Evolutionary conservation across 208 protist genomes (phyloP).

Genomic region (Porcisia hertigi): DNA sequence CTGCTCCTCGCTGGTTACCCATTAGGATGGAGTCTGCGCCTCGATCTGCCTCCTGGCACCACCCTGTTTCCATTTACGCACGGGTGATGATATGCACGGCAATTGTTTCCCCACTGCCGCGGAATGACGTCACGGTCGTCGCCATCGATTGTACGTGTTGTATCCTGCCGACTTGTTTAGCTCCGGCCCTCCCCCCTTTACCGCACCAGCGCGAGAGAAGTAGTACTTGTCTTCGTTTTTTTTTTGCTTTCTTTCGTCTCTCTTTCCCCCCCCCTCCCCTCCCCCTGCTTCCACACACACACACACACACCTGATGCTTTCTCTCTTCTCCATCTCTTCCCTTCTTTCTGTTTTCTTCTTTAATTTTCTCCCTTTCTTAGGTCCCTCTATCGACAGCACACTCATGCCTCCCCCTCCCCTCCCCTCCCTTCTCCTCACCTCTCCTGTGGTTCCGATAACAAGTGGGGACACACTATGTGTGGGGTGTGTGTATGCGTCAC

Average conservation of each 20-base stretch:
- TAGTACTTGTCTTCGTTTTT: neutral
- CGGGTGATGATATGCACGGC: neutral
- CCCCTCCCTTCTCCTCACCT: no score
- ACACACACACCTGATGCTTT: no score
- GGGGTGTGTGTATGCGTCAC: no score
- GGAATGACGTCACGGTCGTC: neutral
- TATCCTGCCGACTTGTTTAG: neutral
- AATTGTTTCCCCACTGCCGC: neutral
- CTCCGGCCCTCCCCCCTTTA: neutral
- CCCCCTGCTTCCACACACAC: no score
- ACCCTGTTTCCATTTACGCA: neutral
- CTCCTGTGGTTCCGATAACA: no score
- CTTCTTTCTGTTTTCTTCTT: conserved; percentile 2
- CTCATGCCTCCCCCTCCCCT: no score
- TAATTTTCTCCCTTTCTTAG: no score
- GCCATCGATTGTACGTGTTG: neutral
- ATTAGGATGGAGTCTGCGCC: neutral
- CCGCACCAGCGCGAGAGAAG: no score
- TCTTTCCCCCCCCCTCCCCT: neutral
- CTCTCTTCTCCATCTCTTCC: neutral
- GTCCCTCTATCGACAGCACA: no score
- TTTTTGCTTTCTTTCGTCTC: conserved; percentile 14
- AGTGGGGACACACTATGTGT: no score
- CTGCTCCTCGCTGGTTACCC: neutral
- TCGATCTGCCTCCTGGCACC: neutral